Evolutionary conservation across 2,329 filamentous ascomycete genomes (phyloP).

Genomic region (Verticillium nonalfalfae): DNA sequence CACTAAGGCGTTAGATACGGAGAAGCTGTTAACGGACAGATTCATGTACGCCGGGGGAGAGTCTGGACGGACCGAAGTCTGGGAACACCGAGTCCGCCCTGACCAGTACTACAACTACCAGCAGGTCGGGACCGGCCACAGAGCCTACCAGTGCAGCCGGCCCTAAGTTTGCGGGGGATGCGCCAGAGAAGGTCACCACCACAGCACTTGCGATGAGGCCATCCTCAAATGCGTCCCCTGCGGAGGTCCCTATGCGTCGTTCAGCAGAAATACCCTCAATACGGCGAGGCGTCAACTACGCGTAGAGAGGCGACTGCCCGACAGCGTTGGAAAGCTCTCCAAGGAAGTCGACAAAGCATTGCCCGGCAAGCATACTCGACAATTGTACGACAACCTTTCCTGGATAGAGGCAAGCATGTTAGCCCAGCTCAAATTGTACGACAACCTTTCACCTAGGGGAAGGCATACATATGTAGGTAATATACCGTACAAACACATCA

Average conservation of each 20-base stretch:
- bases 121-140: constrained; percentile 15
- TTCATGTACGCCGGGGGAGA: constrained; percentile 15
- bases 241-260: constrained; percentile 12
- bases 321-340: constrained; percentile 6
- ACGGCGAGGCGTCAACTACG: constrained; percentile 1
- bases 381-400: constrained; percentile 13
- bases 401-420: constrained; percentile 13
- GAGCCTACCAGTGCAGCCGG: constrained; percentile 19
- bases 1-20: constrained; percentile 11
- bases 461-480: too few relatives aligned
- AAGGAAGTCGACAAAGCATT: constrained; percentile 11
- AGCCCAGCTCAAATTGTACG: constrained; percentile 6
- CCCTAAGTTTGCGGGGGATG: constrained; percentile 11
- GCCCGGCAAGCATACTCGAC: constrained; percentile 10
- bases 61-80: constrained; percentile 11
- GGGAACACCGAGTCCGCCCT: constrained; percentile 14
- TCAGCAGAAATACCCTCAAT: constrained; percentile 14
- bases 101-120: constrained; percentile 22
- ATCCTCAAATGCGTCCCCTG: constrained; percentile 13
- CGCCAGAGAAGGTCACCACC: constrained; percentile 14
- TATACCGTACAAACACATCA: too few relatives aligned
- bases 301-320: constrained; percentile 10
- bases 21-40: constrained; percentile 11
- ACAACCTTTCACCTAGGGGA: too few relatives aligned
- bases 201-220: constrained; percentile 6